Evolutionary conservation across 2,329 filamentous ascomycete genomes (phyloP), one percentile per base, ranked within the genome.

Genomic region (Curvularia sp.): DNA sequence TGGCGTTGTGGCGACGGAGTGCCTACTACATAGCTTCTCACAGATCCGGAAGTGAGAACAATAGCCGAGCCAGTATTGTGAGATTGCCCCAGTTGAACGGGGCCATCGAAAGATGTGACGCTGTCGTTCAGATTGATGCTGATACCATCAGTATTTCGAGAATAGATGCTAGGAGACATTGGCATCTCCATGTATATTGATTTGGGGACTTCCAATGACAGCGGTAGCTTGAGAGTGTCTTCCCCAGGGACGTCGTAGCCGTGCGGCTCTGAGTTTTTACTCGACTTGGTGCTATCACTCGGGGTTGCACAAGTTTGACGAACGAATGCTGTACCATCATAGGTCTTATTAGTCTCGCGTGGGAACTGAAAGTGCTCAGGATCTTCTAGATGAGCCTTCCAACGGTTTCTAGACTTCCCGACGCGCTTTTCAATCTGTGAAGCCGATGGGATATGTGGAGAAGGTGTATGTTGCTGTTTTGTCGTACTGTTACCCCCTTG

Each of bases 121-220:
- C 71, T 78, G 31, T 75, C 73, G 38, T 74, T 77, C 12, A 65
- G 70, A 33, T 75, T 60, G 53, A 65, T 76, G 64, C 60, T 80
- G 62, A 56, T 66, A 12, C 76, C 77, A 57, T 81, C 76, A 0
- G 77, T 79, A 10, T 77, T 75, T 1, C 77, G 71, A 4, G 81
- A 82, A 58, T 83, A 83, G 10, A 83, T 62, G 54, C 81, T 83
- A 1, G 81, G 81, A 1, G 81, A 83, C 48, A 81, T 60, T 13
- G 73, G 74, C 0, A 70, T 72, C 39, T 68, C 62, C 2, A 69
- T 4, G 1, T 53, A 20, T 10, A 62, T 63, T 12, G 67, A 68
- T 9, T 44, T 41, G 4, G 66, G 50, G 2, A 51, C 33, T n/a
- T 30, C 50, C 3, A 55, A 49, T 4, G 50, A 48, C 26, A 15